Evolutionary conservation across 2,329 filamentous ascomycete species (phyloP).

Genomic region (Pochonia chlamydosporia): DNA sequence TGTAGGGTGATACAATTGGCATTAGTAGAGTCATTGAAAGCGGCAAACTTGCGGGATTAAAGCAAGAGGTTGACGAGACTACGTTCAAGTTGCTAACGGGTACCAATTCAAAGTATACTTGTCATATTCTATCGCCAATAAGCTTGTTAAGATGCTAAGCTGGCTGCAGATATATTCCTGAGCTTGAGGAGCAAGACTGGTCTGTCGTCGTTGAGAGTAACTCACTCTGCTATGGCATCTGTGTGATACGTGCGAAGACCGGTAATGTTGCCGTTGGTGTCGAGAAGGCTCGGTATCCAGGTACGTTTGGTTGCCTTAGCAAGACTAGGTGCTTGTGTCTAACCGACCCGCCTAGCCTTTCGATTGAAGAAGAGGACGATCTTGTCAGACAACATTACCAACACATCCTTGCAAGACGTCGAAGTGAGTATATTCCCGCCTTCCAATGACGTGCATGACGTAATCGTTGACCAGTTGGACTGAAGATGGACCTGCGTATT

Average conservation of each 20-base stretch:
- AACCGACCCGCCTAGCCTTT: conserved; percentile 2
- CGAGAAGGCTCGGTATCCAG: conserved; percentile 5
- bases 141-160: no score
- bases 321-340: no score
- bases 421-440: no score
- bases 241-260: conserved; percentile 1
- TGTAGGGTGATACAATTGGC: no score
- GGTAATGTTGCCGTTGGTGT: not conserved
- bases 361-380: conserved; percentile 4
- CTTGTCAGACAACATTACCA: not conserved
- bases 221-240: conserved; percentile 6
- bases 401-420: not conserved
- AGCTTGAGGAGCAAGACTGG: conserved; percentile 7
- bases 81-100: conserved; percentile 3
- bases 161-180: conserved; percentile 7
- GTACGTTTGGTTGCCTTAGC: no score
- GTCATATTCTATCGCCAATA: no score
- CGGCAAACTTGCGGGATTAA: not conserved
- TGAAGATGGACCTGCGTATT: conserved; percentile 1
- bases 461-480: no score
- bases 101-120: no score
- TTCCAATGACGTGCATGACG: no score
- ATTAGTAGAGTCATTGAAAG: not conserved
- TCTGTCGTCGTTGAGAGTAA: conserved; percentile 5
- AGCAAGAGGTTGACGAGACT: not conserved